Conservation (phyloP, 2,329 filamentous ascomycete genomes). For the Epichloe elymi region DNA sequence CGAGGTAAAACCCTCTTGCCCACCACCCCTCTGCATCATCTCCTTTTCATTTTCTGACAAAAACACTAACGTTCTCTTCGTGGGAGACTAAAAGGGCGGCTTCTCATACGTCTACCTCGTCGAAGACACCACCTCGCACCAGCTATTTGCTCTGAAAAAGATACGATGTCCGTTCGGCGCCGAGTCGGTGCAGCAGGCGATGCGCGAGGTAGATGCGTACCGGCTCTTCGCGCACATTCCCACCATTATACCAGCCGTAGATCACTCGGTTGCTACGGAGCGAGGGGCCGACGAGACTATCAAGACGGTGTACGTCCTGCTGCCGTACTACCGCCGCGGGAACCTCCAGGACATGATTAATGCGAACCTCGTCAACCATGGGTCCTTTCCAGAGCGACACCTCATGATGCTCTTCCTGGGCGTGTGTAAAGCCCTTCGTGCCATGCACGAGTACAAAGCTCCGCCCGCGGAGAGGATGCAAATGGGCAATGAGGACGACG, state of each 20-base stretch:
- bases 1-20: conserved; percentile 48
- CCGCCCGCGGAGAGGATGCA: conserved; percentile 36
- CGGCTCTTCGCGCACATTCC: conserved; percentile 70
- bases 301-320: conserved; percentile 92
- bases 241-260: conserved; percentile 76
- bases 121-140: conserved; percentile 71
- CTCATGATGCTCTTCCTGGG: conserved; percentile 86
- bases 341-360: conserved; percentile 99
- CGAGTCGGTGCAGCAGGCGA: conserved; percentile 85
- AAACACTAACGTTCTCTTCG: no score
- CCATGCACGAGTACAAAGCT: conserved; percentile 76
- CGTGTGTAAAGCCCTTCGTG: conserved; percentile 73
- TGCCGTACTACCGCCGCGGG: conserved; percentile 89
- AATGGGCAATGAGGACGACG: conserved; percentile 32
- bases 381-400: conserved; percentile 72
- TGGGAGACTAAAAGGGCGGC: conserved; percentile 46
- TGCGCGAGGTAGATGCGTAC: conserved; percentile 97
- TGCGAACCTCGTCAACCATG: conserved; percentile 92
- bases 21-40: not conserved
- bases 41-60: no score
- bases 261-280: conserved; percentile 71
- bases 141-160: conserved; percentile 93
- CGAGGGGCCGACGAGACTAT: conserved; percentile 47
- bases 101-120: conserved; percentile 99
- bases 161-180: conserved; percentile 96